phyloP scores from a whole-genome alignment of 2,329 filamentous ascomycete species.

The Kalmusia sp. region DNA sequence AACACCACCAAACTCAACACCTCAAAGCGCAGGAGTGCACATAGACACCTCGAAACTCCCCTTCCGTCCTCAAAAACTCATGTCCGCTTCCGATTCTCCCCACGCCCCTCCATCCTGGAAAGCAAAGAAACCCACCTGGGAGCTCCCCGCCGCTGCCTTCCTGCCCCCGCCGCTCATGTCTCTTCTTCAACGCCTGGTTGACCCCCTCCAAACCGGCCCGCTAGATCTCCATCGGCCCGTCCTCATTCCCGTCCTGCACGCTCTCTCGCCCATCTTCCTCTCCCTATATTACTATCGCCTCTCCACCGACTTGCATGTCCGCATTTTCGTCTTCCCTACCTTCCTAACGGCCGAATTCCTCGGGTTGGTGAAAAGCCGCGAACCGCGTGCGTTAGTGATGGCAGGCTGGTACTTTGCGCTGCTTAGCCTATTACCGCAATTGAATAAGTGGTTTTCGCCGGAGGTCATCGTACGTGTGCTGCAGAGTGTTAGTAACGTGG shows the following conservation, averaged over 20 bases:
- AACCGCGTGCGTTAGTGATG: constrained; percentile 35
- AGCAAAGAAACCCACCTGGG: constrained; percentile 11
- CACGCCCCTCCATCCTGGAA: constrained; percentile 13
- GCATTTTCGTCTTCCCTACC: constrained; percentile 36
- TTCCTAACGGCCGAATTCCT: constrained; percentile 40
- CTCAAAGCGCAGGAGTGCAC: constrained; percentile 7
- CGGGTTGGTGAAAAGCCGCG: constrained; percentile 25
- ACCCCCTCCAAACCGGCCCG: constrained; percentile 16
- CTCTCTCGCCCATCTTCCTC: constrained; percentile 40
- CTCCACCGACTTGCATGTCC: constrained; percentile 35
- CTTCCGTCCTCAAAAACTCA: constrained; percentile 10
- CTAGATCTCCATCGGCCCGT: constrained; percentile 29
- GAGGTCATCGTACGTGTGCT: constrained; percentile 22
- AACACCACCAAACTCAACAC: not conserved
- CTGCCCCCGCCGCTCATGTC: constrained; percentile 35
- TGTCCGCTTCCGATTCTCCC: constrained; percentile 1
- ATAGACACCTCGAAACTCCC: constrained; percentile 15
- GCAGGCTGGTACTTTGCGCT: constrained; percentile 40
- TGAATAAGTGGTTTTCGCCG: constrained; percentile 32
- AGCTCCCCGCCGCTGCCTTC: constrained; percentile 28
- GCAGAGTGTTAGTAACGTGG: constrained; percentile 26
- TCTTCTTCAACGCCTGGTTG: constrained; percentile 25
- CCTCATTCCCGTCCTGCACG: constrained; percentile 36
- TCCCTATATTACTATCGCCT: constrained; percentile 41
- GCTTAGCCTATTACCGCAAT: constrained; percentile 24